These are phyloP conservation scores for Prasinococcaceae sp. DNA, from an alignment of 139 green algal species.

Conservation along the genomic window DNA sequence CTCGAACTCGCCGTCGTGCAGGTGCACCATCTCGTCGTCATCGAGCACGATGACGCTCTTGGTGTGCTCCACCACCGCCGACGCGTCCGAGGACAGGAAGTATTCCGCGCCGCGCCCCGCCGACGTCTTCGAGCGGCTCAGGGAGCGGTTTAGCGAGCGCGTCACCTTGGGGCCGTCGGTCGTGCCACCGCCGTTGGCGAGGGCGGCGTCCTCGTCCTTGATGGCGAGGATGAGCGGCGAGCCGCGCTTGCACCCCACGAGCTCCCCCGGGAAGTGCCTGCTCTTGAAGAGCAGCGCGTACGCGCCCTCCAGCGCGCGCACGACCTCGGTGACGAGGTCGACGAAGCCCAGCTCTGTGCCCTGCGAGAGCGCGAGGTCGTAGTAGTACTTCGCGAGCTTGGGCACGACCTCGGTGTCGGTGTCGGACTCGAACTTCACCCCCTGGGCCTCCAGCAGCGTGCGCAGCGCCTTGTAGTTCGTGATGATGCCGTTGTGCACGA, in stretches of 20 bases:
- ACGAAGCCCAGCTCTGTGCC: too few species aligned
- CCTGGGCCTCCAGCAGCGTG: conserved; percentile 46
- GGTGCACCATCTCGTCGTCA: conserved; percentile 87
- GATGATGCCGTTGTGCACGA: conserved; percentile 99
- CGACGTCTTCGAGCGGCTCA: background rate
- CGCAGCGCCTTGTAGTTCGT: conserved; percentile 78
- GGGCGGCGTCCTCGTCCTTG: conserved; percentile 11
- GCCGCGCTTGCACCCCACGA: conserved; percentile 90
- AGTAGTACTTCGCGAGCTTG: conserved; percentile 93
- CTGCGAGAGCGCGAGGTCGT: conserved; percentile 38
- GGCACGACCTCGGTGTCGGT: conserved; percentile 99
- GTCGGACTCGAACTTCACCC: conserved; percentile 80
- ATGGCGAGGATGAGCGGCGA: conserved; percentile 85
- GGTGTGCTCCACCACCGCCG: conserved; percentile 93
- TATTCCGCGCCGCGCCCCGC: conserved; percentile 53
- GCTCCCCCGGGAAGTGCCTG: conserved; percentile 79
- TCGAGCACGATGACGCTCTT: conserved; percentile 88
- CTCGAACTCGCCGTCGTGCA: conserved; percentile 27
- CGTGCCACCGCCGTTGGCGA: background rate
- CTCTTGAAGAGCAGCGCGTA: conserved; percentile 94
- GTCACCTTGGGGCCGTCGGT: background rate
- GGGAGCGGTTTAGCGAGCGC: background rate
- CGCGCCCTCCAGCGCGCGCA: conserved; percentile 87
- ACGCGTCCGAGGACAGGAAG: conserved; percentile 87
- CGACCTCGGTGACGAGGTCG: conserved; percentile 89